Percentiles rank a stretch among this genome's conserved stretches.
Conservation (phyloP, 768 basidiomycete genomes). For the Nevesoporus exiguus region DNA sequence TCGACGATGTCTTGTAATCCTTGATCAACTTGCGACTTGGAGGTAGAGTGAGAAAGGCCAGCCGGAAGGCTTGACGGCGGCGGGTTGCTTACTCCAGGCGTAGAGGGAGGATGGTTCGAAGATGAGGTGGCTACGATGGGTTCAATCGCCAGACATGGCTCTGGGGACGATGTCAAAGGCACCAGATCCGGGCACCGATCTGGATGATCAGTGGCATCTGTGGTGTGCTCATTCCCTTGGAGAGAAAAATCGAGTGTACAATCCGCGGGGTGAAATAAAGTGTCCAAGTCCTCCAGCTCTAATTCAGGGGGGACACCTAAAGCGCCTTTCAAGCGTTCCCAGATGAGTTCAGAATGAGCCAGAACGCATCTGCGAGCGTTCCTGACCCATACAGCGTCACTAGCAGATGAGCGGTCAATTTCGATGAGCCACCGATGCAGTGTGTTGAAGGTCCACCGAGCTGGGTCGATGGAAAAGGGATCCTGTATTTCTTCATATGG, state of each 20-base stretch:
- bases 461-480: constrained; percentile 50
- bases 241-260: neutral
- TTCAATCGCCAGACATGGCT: constrained; percentile 40
- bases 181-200: neutral
- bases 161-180: constrained; percentile 16
- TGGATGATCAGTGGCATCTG: neutral
- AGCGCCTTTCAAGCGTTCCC: constrained; percentile 87
- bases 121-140: constrained; percentile 45
- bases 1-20: constrained; percentile 54
- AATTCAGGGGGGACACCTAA: constrained; percentile 86
- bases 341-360: constrained; percentile 77
- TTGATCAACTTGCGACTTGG: constrained; percentile 26
- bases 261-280: neutral
- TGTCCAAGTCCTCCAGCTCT: constrained; percentile 50
- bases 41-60: constrained; percentile 29
- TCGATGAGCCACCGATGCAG: constrained; percentile 66
- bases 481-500: constrained; percentile 29
- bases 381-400: constrained; percentile 72
- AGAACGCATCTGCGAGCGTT: constrained; percentile 74
- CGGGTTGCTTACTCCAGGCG: constrained; percentile 28
- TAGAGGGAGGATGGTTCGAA: constrained; percentile 14
- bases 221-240: neutral
- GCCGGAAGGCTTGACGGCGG: constrained; percentile 38
- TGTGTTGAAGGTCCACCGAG: constrained; percentile 68
- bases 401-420: constrained; percentile 56